phyloP scores from a whole-genome alignment of 2,329 filamentous ascomycete genomes.

The Cladobotryum protrusum region DNA sequence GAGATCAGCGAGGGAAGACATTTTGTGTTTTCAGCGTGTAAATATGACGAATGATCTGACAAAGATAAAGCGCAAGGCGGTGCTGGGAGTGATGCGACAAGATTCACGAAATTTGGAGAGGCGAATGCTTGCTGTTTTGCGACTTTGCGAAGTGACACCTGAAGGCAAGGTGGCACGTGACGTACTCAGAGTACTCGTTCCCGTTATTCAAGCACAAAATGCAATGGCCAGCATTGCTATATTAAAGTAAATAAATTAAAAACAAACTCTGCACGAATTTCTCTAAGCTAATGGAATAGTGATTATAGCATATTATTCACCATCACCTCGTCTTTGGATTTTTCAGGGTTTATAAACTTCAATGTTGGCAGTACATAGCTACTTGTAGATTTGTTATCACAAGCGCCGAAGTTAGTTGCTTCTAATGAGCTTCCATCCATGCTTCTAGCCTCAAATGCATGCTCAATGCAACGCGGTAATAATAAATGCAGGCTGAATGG shows the following conservation, averaged over 20 bases:
- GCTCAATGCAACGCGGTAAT: no score
- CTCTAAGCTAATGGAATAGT: not conserved
- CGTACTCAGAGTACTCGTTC: not conserved
- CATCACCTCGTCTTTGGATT: no score
- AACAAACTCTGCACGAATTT: not conserved
- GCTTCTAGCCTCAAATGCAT: no score
- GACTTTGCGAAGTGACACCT: not conserved
- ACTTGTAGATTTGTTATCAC: no score
- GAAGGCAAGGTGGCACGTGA: not conserved
- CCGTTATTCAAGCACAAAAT: no score
- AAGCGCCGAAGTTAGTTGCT: no score
- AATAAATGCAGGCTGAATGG: no score
- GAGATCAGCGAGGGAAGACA: slow-evolving; percentile 33
- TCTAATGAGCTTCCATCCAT: no score
- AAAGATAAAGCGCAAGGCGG: not conserved
- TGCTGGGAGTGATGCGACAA: not conserved
- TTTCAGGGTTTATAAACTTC: no score
- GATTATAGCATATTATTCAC: no score
- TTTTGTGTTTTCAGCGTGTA: slow-evolving; percentile 10
- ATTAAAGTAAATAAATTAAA: not conserved
- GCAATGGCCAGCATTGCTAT: not conserved
- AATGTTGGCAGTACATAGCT: no score
- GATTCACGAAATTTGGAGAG: no score
- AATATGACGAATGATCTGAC: not conserved
- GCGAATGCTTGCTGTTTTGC: not conserved